Evolutionary conservation across 441 rosid genomes (phyloP).

Genomic region (Isatis lusitanica): DNA sequence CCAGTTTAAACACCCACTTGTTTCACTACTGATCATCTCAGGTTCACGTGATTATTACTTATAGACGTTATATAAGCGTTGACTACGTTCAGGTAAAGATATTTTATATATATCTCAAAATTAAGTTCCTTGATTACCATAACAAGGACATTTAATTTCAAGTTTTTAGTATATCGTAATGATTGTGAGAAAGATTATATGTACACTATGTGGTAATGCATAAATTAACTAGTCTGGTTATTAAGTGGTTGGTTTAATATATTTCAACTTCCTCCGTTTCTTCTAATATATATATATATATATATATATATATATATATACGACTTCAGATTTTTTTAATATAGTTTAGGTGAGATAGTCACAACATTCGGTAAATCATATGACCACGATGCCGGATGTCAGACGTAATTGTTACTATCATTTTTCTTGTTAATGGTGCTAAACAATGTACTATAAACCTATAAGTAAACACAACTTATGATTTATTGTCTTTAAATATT

Average conservation of each 20-base stretch:
- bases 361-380: background rate
- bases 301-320: background rate
- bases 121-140: background rate
- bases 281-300: background rate
- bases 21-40: background rate
- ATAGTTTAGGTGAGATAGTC: background rate
- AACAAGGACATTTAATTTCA: background rate
- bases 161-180: background rate
- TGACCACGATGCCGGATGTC: background rate
- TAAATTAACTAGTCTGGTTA: background rate
- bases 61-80: background rate
- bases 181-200: background rate
- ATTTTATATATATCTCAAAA: slow-evolving; percentile 9
- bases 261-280: background rate
- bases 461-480: background rate
- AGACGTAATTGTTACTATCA: background rate
- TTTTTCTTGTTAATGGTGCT: background rate
- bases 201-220: background rate
- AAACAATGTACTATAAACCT: background rate
- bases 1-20: slow-evolving; percentile 7
- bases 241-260: background rate
- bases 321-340: background rate
- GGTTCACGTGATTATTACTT: slow-evolving; percentile 34
- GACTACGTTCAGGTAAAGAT: slow-evolving; percentile 13
- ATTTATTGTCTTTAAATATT: background rate